Conservation (phyloP, 1,139 yeast species). For the Magnusiomyces magnusii region DNA sequence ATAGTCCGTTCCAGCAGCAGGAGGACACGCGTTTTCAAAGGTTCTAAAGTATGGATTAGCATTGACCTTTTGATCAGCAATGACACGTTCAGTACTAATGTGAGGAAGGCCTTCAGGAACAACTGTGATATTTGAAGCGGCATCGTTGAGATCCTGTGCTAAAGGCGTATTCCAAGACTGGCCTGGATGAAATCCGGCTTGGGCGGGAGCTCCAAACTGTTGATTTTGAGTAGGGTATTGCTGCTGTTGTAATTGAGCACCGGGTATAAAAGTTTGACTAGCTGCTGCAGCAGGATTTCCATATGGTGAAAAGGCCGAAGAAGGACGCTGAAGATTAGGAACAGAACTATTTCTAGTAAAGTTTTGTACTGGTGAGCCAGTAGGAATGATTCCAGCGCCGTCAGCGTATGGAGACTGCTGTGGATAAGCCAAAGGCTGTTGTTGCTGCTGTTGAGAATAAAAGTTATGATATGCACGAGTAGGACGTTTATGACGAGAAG, state of each 20-base stretch:
- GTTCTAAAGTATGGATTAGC: conserved; percentile 49
- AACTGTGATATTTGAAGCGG: not conserved
- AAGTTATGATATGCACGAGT: conserved; percentile 23
- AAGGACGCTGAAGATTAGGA: not conserved
- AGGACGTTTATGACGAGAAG: conserved; percentile 14
- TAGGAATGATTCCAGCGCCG: conserved; percentile 8
- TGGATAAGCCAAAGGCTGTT: conserved; percentile 1
- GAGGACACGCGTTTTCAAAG: conserved; percentile 71
- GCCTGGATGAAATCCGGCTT: not conserved
- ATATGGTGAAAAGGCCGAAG: not conserved
- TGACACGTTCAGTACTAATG: conserved; percentile 49
- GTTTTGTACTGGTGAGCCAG: not conserved
- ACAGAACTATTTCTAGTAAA: not conserved
- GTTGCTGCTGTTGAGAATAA: conserved; percentile 8
- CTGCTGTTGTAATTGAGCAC: not conserved
- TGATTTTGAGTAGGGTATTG: not conserved
- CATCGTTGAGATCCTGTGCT: not conserved
- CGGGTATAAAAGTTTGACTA: not conserved
- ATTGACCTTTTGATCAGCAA: conserved; percentile 43
- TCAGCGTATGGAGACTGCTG: conserved; percentile 8
- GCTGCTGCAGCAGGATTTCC: not conserved
- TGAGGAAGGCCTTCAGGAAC: conserved; percentile 36
- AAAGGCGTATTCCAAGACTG: not conserved
- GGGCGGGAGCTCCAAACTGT: not conserved
- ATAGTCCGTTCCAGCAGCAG: conserved; percentile 69